Evolutionary conservation across 2,329 filamentous ascomycete species (phyloP).

Genomic region (Aspergillus fructus): DNA sequence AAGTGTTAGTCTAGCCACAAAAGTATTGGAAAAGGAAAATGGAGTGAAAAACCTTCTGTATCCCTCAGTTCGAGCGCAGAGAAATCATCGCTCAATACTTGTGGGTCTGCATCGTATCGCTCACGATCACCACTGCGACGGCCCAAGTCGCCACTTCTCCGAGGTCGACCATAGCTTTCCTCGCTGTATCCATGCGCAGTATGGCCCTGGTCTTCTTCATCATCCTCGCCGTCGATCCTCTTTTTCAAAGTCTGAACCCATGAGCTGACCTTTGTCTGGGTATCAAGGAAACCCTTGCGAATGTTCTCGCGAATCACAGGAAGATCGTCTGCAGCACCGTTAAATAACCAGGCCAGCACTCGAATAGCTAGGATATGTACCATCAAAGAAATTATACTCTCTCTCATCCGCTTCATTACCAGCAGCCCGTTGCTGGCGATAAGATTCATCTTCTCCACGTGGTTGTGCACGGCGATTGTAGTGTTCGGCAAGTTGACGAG

Average conservation of each 20-base stretch:
- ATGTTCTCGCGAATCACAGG: slow-evolving; percentile 91
- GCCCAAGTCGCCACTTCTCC: slow-evolving; percentile 60
- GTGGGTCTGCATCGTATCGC: slow-evolving; percentile 91
- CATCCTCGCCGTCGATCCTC: slow-evolving; percentile 85
- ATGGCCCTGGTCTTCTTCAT: slow-evolving; percentile 59
- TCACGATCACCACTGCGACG: slow-evolving; percentile 83
- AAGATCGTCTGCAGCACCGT: slow-evolving; percentile 67
- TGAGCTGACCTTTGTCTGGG: slow-evolving; percentile 85
- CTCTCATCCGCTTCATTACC: slow-evolving; percentile 64
- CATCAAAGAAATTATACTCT: slow-evolving; percentile 88
- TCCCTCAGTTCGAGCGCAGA: slow-evolving; percentile 63
- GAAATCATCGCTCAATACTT: slow-evolving; percentile 88
- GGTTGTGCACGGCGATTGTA: slow-evolving; percentile 58
- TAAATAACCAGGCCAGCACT: slow-evolving; percentile 7
- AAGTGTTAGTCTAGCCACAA: not conserved
- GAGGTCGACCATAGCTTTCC: slow-evolving; percentile 49
- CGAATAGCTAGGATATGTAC: slow-evolving; percentile 33
- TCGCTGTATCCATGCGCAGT: slow-evolving; percentile 29
- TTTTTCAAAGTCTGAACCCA: slow-evolving; percentile 94
- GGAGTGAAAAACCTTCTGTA: slow-evolving; percentile 52
- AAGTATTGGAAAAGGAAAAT: not conserved
- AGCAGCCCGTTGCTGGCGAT: slow-evolving; percentile 50
- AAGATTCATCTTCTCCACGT: slow-evolving; percentile 33
- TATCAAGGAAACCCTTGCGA: slow-evolving; percentile 90
- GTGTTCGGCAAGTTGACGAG: slow-evolving; percentile 87